Conservation (phyloP, 2,329 filamentous ascomycete species). For the Trichoderma endophyticum region DNA sequence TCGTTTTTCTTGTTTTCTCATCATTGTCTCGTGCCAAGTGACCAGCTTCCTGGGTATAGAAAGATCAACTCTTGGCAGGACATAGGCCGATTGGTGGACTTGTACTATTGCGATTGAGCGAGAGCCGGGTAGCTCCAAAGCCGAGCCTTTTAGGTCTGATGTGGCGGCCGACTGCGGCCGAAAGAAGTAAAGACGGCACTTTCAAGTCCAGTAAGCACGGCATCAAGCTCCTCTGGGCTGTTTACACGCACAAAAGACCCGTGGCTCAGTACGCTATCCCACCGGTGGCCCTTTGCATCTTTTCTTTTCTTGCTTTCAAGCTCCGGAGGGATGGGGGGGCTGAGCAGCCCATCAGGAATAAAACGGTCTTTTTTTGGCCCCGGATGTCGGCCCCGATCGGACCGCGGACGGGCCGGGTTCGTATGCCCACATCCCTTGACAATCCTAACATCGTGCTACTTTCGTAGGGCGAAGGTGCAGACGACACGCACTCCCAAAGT, state of each 20-base stretch:
- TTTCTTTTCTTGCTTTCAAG: background rate
- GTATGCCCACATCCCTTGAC: background rate
- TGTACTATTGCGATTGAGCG: background rate
- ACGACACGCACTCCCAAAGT: background rate
- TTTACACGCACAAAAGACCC: background rate
- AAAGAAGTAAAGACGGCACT: background rate
- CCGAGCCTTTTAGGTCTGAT: background rate
- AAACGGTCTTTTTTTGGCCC: background rate
- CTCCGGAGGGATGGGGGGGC: background rate
- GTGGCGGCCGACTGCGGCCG: background rate
- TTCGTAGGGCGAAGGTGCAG: background rate
- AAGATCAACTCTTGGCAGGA: background rate
- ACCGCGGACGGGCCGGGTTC: background rate
- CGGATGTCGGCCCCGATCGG: background rate
- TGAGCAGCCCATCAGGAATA: background rate
- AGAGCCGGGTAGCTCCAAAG: background rate
- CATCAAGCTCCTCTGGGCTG: background rate
- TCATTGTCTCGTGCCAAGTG: background rate
- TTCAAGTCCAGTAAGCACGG: background rate
- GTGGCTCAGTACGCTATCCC: background rate
- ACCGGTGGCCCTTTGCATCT: background rate
- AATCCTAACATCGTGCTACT: background rate
- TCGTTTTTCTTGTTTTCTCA: background rate
- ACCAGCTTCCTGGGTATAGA: background rate
- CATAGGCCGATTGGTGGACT: slow-evolving; percentile 1